Evolutionary conservation across 345 rosid species (phyloP).

Genomic region (Fremontodendron californicum): DNA sequence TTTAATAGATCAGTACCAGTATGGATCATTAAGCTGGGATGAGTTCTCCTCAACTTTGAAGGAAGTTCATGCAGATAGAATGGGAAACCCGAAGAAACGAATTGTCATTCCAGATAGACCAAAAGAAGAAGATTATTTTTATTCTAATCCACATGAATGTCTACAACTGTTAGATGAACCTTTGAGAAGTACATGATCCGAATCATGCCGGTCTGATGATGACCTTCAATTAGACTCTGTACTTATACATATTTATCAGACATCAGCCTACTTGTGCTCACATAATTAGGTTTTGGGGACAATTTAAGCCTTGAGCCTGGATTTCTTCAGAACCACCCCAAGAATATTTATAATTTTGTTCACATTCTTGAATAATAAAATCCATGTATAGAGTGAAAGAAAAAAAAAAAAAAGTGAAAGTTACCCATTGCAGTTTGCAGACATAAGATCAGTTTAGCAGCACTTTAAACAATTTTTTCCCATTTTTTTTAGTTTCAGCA

Average conservation of each 20-base stretch:
- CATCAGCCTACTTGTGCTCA: not conserved
- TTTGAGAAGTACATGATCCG: slow-evolving; percentile 37
- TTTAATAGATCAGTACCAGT: slow-evolving; percentile 60
- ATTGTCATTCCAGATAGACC: slow-evolving; percentile 66
- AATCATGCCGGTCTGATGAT: slow-evolving; percentile 24
- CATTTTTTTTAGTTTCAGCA: not conserved
- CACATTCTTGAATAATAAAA: slow-evolving; percentile 15
- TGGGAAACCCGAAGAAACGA: slow-evolving; percentile 73
- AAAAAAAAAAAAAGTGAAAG: not conserved
- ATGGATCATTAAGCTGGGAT: slow-evolving; percentile 71
- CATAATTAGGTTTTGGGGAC: slow-evolving; percentile 5
- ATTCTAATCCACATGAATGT: slow-evolving; percentile 89
- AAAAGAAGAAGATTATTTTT: slow-evolving; percentile 93
- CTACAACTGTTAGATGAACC: slow-evolving; percentile 74
- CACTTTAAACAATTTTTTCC: slow-evolving; percentile 8
- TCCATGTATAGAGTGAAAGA: slow-evolving; percentile 17
- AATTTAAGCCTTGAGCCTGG: slow-evolving; percentile 13
- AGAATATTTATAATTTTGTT: slow-evolving; percentile 15
- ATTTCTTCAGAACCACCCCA: slow-evolving; percentile 16
- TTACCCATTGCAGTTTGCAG: not conserved
- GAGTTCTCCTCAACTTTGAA: slow-evolving; percentile 66
- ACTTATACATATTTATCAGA: slow-evolving; percentile 15
- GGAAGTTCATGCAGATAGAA: slow-evolving; percentile 60
- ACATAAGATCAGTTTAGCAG: not conserved
- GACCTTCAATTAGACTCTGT: slow-evolving; percentile 11